phyloP scores from a whole-genome alignment of 108 stramenopile species.

The Skeletonema costatum region DNA sequence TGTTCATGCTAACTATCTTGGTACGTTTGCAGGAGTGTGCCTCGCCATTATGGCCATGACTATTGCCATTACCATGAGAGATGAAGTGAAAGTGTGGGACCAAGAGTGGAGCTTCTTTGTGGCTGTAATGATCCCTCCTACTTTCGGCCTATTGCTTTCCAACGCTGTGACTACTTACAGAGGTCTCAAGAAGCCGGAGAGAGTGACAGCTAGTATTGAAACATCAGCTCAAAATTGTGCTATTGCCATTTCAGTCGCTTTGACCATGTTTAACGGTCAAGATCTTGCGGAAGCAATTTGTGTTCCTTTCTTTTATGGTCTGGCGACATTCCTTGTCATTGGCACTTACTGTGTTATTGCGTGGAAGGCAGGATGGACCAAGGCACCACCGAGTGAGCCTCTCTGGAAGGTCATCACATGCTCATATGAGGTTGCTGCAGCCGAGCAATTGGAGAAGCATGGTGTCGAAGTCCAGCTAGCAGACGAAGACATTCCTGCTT shows the following conservation, averaged over 20 bases:
- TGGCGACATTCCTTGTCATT: constrained; percentile 47
- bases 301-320: constrained; percentile 73
- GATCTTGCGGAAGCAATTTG: constrained; percentile 61
- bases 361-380: constrained; percentile 77
- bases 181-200: constrained; percentile 60
- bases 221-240: constrained; percentile 69
- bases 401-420: constrained; percentile 57
- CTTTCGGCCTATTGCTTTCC: constrained; percentile 52
- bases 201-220: constrained; percentile 68
- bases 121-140: constrained; percentile 56
- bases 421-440: constrained; percentile 58
- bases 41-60: constrained; percentile 58
- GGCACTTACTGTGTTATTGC: constrained; percentile 55
- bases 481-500: background rate
- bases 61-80: constrained; percentile 38
- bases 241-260: constrained; percentile 58
- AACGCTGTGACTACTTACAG: constrained; percentile 50
- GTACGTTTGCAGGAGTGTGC: constrained; percentile 57
- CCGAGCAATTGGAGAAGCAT: constrained; percentile 19
- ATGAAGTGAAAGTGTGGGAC: constrained; percentile 46
- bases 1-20: constrained; percentile 52
- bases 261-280: constrained; percentile 67
- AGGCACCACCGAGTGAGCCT: constrained; percentile 59
- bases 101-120: constrained; percentile 68
- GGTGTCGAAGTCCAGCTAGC: constrained; percentile 2